Conservation (phyloP, 352 stramenopile species). For the Pythium guiyangense region DNA sequence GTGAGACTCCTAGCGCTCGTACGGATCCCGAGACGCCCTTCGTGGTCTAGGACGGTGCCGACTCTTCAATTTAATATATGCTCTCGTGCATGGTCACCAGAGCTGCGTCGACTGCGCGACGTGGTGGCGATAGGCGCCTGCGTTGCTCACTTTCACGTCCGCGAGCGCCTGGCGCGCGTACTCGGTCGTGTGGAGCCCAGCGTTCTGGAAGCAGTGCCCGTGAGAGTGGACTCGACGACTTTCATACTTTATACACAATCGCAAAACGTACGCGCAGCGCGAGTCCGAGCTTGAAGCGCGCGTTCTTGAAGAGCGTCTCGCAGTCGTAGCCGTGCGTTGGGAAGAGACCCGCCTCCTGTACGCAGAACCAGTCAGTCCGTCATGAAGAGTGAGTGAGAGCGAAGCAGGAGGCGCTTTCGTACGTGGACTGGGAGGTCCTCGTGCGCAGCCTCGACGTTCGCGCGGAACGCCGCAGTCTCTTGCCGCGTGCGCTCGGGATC, state of each 20-base stretch:
- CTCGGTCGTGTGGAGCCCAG: conserved; percentile 58
- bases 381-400: not conserved
- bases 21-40: not conserved
- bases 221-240: not conserved
- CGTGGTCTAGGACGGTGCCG: not conserved
- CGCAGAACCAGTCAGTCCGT: not conserved
- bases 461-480: conserved; percentile 60
- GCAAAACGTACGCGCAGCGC: conserved; percentile 41
- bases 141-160: conserved; percentile 67
- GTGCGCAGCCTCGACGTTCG: conserved; percentile 59
- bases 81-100: conserved; percentile 29
- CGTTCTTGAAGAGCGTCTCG: conserved; percentile 76
- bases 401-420: not conserved
- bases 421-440: conserved; percentile 52
- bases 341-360: conserved; percentile 64
- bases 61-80: not conserved
- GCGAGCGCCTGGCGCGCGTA: conserved; percentile 61
- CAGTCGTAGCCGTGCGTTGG: conserved; percentile 71
- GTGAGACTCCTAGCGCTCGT: not conserved
- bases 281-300: conserved; percentile 74
- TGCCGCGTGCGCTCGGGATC: conserved; percentile 64
- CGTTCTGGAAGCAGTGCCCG: no score
- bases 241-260: not conserved
- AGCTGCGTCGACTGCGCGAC: conserved; percentile 51
- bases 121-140: conserved; percentile 60